Evolutionary conservation across 1,284 basidiomycete species (phyloP).

Genomic region (Athelia psychrophila): DNA sequence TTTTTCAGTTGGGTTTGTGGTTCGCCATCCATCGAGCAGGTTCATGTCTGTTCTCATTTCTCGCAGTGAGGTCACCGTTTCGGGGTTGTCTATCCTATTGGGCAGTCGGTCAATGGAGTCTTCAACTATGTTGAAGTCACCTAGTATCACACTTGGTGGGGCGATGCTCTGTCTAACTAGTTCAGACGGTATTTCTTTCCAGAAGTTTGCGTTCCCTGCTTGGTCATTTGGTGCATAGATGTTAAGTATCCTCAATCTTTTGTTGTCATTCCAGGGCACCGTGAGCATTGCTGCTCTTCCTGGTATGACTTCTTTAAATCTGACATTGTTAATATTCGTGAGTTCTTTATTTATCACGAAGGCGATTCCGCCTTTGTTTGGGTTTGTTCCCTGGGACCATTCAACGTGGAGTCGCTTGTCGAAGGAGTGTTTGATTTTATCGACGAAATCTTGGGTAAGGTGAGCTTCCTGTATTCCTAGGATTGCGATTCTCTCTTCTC

Average conservation of each 20-base stretch:
- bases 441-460: conserved; percentile 9
- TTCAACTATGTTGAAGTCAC: conserved; percentile 43
- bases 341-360: conserved; percentile 31
- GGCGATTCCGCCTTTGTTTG: conserved; percentile 23
- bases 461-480: conserved; percentile 27
- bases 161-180: conserved; percentile 8
- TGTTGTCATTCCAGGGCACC: conserved; percentile 12
- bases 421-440: not conserved
- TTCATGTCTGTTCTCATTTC: conserved; percentile 16
- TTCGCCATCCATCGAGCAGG: conserved; percentile 34
- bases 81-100: conserved; percentile 12
- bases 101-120: conserved; percentile 32
- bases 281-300: conserved; percentile 26
- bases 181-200: conserved; percentile 14
- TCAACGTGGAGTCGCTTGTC: not conserved
- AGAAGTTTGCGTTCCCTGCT: conserved; percentile 27
- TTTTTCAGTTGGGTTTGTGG: conserved; percentile 19
- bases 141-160: conserved; percentile 29
- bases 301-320: conserved; percentile 18
- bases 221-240: conserved; percentile 35
- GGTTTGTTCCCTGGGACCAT: not conserved
- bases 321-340: conserved; percentile 6
- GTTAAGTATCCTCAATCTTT: conserved; percentile 19
- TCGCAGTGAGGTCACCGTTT: conserved; percentile 9
- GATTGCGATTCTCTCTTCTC: conserved; percentile 18